These are phyloP conservation scores for Moesziomyces aphidis DNA, from an alignment of 1,284 basidiomycete genomes.

Conservation along the genomic window DNA sequence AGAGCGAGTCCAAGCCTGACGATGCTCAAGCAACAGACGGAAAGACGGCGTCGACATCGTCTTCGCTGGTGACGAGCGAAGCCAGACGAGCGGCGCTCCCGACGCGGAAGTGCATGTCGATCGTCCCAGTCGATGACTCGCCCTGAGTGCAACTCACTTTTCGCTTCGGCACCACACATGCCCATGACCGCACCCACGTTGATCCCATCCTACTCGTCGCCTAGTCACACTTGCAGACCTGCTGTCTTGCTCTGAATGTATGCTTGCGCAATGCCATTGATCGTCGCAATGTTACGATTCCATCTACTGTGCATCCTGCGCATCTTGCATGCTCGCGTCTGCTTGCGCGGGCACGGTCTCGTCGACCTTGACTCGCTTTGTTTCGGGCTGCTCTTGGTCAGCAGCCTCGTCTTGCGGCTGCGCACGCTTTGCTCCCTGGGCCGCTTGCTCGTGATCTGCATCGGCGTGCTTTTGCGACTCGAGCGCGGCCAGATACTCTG, in stretches of 20 bases:
- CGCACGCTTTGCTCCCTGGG: conserved; percentile 6
- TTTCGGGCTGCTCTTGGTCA: conserved; percentile 11
- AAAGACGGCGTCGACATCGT: no score
- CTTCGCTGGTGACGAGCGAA: no score
- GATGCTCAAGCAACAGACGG: no score
- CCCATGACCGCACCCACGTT: no score
- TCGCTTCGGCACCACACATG: no score
- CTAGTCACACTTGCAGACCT: no score
- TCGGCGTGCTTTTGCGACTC: background rate
- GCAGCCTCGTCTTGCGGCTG: conserved; percentile 2
- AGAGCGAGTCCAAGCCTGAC: no score
- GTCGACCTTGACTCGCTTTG: conserved; percentile 22
- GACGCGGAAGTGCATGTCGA: no score
- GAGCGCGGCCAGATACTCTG: conserved; percentile 13
- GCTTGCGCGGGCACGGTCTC: conserved; percentile 1
- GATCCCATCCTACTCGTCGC: no score
- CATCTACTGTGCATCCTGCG: background rate
- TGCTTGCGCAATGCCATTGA: background rate
- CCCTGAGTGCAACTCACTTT: no score
- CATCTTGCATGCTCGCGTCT: background rate
- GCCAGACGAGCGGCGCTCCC: no score
- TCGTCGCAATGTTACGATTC: background rate
- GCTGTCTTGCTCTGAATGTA: background rate
- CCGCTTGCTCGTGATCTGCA: background rate
- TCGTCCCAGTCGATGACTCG: no score